Evolutionary conservation across 192 early-diverging fungal genomes (phyloP).

Genomic region (Coemansia sp.): DNA sequence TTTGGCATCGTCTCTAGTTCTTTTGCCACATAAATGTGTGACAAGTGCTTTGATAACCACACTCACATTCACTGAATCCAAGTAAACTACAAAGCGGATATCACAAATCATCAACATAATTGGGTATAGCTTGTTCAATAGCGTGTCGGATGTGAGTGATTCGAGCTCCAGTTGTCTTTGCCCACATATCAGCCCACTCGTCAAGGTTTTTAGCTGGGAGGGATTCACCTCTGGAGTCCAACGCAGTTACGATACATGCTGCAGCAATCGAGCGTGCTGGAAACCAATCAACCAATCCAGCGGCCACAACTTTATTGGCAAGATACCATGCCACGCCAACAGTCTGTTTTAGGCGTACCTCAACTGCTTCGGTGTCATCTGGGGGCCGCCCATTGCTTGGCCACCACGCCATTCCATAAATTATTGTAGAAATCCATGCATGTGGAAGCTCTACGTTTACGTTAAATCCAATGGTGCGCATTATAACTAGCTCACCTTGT

Average conservation of each 20-base stretch:
- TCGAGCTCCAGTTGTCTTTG: conserved; percentile 12
- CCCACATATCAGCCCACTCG: conserved; percentile 41
- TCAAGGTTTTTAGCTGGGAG: conserved; percentile 24
- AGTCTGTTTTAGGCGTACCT: conserved; percentile 19
- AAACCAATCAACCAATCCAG: conserved; percentile 26
- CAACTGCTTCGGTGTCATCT: conserved; percentile 23
- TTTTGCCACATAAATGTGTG: neutral
- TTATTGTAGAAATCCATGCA: conserved; percentile 21
- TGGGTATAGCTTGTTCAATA: conserved; percentile 10
- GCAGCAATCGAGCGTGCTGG: conserved; percentile 24
- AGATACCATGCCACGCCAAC: conserved; percentile 14
- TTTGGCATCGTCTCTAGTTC: too few relatives aligned
- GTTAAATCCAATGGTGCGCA: conserved; percentile 29
- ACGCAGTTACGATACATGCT: conserved; percentile 22
- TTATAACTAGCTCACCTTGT: conserved; percentile 24
- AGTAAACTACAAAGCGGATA: too few relatives aligned
- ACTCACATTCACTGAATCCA: neutral
- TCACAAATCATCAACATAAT: too few relatives aligned
- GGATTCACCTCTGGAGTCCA: conserved; percentile 4
- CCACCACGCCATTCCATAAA: conserved; percentile 49
- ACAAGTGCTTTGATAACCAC: neutral
- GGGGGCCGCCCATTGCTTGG: conserved; percentile 25
- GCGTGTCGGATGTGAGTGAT: conserved; percentile 3
- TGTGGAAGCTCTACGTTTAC: conserved; percentile 39
- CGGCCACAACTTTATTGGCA: conserved; percentile 19